phyloP scores from a whole-genome alignment of 306 rosid genomes.

The Cucumis sativus region DNA sequence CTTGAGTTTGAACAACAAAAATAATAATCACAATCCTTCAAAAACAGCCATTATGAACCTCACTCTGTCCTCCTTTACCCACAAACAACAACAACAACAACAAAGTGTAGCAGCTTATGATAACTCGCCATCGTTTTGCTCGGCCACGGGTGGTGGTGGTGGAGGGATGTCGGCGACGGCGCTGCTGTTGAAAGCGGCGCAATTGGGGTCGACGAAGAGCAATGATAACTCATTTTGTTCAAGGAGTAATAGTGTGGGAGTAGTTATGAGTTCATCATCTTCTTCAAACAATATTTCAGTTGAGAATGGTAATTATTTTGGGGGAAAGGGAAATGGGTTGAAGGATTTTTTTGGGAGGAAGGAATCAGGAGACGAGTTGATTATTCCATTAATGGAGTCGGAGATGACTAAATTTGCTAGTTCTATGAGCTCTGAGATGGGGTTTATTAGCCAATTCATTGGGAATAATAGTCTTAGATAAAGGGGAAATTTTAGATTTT shows the following conservation, averaged over 20 bases:
- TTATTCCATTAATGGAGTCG: neutral
- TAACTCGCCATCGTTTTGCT: neutral
- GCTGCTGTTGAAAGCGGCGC: slow-evolving; percentile 50
- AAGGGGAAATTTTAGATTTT: neutral
- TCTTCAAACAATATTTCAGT: neutral
- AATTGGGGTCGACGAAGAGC: slow-evolving; percentile 45
- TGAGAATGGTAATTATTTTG: neutral
- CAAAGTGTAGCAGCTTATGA: too few relatives aligned
- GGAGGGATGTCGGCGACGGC: slow-evolving; percentile 43
- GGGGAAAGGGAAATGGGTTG: slow-evolving; percentile 1
- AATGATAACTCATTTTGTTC: slow-evolving; percentile 19
- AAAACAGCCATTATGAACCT: neutral
- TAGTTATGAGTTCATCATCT: slow-evolving; percentile 16
- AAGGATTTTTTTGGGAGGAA: neutral
- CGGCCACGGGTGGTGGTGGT: neutral
- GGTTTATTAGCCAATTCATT: neutral
- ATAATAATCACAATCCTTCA: neutral
- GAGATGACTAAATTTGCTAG: neutral
- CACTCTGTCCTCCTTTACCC: neutral
- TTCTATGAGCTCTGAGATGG: neutral
- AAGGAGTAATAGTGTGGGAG: slow-evolving; percentile 31
- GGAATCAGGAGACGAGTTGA: neutral
- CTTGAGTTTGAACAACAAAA: neutral
- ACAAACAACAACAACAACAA: too few relatives aligned
- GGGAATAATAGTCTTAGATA: neutral